Evolutionary conservation across 345 rosid species (phyloP), one percentile per base, ranked within the genome.

Genomic region (Pistacia integerrima): DNA sequence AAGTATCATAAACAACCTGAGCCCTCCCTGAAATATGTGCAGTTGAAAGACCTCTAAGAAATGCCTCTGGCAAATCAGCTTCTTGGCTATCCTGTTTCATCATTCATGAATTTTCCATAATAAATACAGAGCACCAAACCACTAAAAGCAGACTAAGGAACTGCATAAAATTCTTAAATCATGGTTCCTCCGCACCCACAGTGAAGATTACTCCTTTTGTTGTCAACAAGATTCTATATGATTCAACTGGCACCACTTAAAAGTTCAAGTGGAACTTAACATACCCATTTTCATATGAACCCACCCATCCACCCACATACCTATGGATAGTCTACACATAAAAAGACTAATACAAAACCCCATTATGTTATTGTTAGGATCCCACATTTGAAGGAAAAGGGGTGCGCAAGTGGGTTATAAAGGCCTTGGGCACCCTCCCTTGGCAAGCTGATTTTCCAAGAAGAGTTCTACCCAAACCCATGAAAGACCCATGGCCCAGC

Each of bases 21-120:
- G 92, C 98, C 87, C 97, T 92, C 77, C 98, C 98, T 49, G 85
- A 81, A 71, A 94, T 87, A 68, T 78, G 88, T 5, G 98, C 93
- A 6, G 88, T 91, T 78, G 92, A 89, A 78, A 94, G 94, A 85
- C 98, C 98, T 78, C 93, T 89, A 48, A 74, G 72, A 80, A 94
- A 92, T 18, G 88, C 87, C 72, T 69, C 82, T 0, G 97, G 94
- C 67, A 94, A 79, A 63, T 85, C 83, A 69, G 72, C 77, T 59
- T 78, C 87, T 68, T 61, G 44, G 38, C 73, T 74, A 76, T 77
- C 90, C 94, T 90, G 82, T 64, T 35, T 41, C 65, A 44, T 13
- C 55, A 81, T 58, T 64, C 46, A 71, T 48, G 75, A 82, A 56
- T 49, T 69, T 41, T 33, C 67, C 67, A 35, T 49, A 13, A 65